Base-by-base conservation (phyloP, 1,139 yeast species). In the Zygosaccharomyces pseudobailii region DNA sequence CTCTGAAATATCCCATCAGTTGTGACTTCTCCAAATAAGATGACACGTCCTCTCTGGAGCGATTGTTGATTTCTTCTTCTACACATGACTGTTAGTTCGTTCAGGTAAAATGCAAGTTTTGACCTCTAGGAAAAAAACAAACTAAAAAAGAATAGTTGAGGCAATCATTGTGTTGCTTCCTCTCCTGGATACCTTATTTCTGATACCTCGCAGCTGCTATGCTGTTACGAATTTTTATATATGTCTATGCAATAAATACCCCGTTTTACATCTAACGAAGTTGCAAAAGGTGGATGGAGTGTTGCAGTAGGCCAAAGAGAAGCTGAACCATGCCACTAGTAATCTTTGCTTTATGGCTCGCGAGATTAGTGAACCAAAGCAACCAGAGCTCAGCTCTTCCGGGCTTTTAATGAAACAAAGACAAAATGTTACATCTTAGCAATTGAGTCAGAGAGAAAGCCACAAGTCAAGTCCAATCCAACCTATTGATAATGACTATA, bases 1-100 rank as follows among this genome's bases (percentile, higher is more conserved):
- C 67, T 41, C 71, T 76, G 69, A 85, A 85, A 71, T 84, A 78
- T 70, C 62, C 76, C 44, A 69, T 84, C 57, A 66, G 63, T 54
- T 85, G 92, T 74, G 71, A 74, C 55, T 81, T 79, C 59, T 52
- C 55, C 19, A 46, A 13, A 10, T 30, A 30, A 40, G 38, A 22
- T 23, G 24, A 5, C 27, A 27, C 10, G 10, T n/a, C 13, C 31
- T 7, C 17, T 6, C 13, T 36, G 21, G 21, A 19, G n/a, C 30
- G 19, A 13, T 36, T 36, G 22, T 24, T 9, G 9, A 27, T 27
- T 38, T 38, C 34, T 27, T 23, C 24, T 38, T 28, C 41, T 38
- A 38, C 21, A 28, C 41, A 28, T 28, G 32, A 25, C 23, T 38
- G 32, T 38, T 38, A 28, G 41, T 38, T 38, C 41, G 41, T 38